Conservation (phyloP, 768 basidiomycete species). For the Naematelia aurantialba region DNA sequence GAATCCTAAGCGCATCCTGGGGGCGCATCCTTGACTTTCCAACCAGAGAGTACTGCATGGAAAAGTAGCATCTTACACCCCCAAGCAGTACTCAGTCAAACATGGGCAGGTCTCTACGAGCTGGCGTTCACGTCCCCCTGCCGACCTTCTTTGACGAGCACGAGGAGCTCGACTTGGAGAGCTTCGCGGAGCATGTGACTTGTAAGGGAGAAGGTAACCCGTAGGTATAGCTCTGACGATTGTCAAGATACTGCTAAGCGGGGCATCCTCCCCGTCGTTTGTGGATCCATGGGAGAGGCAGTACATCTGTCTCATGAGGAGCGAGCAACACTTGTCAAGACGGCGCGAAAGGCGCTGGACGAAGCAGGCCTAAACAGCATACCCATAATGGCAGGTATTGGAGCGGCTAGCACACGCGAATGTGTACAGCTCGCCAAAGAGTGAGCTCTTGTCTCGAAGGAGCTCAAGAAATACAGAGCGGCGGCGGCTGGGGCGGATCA, state of each 20-base stretch:
- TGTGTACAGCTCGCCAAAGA: slow-evolving; percentile 65
- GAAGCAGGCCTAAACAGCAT: slow-evolving; percentile 57
- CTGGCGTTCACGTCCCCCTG: slow-evolving; percentile 81
- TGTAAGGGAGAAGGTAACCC: slow-evolving; percentile 59
- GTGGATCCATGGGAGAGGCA: slow-evolving; percentile 80
- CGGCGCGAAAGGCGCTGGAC: slow-evolving; percentile 68
- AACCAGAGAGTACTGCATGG: background rate
- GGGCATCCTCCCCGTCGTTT: slow-evolving; percentile 65
- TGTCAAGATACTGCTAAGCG: slow-evolving; percentile 60
- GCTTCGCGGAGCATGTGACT: slow-evolving; percentile 56
- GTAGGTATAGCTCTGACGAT: too few relatives aligned
- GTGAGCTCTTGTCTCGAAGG: background rate
- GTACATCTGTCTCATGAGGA: slow-evolving; percentile 66
- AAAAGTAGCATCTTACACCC: background rate
- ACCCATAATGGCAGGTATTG: slow-evolving; percentile 74
- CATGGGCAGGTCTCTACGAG: slow-evolving; percentile 52
- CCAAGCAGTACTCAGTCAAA: background rate
- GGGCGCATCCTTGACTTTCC: too few relatives aligned
- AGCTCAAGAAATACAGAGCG: slow-evolving; percentile 55
- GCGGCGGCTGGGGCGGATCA: slow-evolving; percentile 82
- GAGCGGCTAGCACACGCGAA: slow-evolving; percentile 73
- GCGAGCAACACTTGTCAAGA: slow-evolving; percentile 60
- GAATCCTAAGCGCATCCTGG: too few relatives aligned
- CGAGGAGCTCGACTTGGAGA: slow-evolving; percentile 69
- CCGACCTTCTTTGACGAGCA: slow-evolving; percentile 78